A percentile compares a stretch with the other conserved stretches of the same genome.
These are phyloP conservation scores for Tolypocladium inflatum DNA, from an alignment of 2,329 filamentous ascomycete species.

Conservation along the genomic window DNA sequence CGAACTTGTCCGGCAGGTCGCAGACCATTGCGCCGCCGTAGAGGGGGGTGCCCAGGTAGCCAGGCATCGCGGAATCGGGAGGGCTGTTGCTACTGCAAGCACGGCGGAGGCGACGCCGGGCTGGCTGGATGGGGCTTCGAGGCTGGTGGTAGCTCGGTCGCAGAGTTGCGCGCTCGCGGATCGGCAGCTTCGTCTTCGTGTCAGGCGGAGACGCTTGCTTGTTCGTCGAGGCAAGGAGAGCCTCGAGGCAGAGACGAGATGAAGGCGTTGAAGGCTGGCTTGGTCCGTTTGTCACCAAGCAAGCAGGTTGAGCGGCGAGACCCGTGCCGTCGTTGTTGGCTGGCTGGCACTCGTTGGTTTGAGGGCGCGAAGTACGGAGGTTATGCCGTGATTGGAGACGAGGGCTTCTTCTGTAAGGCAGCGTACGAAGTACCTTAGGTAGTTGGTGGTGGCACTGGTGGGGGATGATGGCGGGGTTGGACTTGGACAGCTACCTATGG, in stretches of 20 bases:
- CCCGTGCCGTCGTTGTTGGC: neutral
- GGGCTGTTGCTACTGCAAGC: neutral
- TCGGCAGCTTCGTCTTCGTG: neutral
- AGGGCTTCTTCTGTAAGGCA: neutral
- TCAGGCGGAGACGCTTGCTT: neutral
- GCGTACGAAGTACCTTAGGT: neutral
- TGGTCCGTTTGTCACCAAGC: neutral
- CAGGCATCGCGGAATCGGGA: conserved; percentile 30
- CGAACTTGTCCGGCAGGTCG: conserved; percentile 58
- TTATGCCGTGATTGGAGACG: neutral
- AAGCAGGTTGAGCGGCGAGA: neutral
- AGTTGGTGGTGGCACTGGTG: neutral
- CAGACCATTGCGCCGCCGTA: conserved; percentile 64
- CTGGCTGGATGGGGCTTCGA: neutral
- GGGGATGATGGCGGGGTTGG: neutral
- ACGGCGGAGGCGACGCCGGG: neutral
- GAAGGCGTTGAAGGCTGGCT: neutral
- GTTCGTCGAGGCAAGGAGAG: neutral
- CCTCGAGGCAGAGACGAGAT: neutral
- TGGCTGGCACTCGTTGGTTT: neutral
- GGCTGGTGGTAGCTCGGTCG: neutral
- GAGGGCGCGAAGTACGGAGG: neutral
- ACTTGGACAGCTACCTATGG: too few species aligned
- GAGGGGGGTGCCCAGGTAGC: conserved; percentile 49
- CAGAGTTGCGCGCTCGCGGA: neutral